Conservation (phyloP, 495 filamentous ascomycete genomes). For the Articulospora tetracladia region DNA sequence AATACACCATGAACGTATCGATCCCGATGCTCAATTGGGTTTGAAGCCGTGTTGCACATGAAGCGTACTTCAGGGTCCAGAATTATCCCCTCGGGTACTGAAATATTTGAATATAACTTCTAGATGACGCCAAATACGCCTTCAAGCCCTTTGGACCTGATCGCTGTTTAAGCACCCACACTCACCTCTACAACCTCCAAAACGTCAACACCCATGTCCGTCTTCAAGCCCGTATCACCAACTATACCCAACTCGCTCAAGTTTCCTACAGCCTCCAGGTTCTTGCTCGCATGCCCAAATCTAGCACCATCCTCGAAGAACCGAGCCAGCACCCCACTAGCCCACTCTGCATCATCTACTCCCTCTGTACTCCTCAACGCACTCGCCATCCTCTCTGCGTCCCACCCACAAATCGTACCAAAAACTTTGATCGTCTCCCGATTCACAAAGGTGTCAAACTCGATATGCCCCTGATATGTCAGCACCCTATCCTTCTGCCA, state of each 20-base stretch:
- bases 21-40: too few species aligned
- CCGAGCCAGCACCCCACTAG: slow-evolving; percentile 1
- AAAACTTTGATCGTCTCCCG: slow-evolving; percentile 11
- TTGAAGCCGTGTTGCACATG: too few species aligned
- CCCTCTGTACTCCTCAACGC: slow-evolving; percentile 2
- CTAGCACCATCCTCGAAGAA: slow-evolving; percentile 10
- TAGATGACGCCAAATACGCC: too few species aligned
- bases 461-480: slow-evolving; percentile 86
- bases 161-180: neutral
- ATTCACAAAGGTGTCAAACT: slow-evolving; percentile 51
- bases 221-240: neutral
- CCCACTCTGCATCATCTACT: slow-evolving; percentile 10
- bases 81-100: too few species aligned
- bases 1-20: too few species aligned
- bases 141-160: too few species aligned
- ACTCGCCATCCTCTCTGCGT: neutral
- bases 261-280: too few species aligned
- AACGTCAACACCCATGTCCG: neutral
- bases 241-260: too few species aligned
- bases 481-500: slow-evolving; percentile 60
- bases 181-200: neutral
- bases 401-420: slow-evolving; percentile 5
- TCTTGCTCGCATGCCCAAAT: too few species aligned
- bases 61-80: too few species aligned
- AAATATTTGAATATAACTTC: too few species aligned